Percentiles rank a stretch among this genome's conserved stretches.
Evolutionary conservation across 495 filamentous ascomycete species (phyloP).

Genomic region (Aspergillus bridgeri): DNA sequence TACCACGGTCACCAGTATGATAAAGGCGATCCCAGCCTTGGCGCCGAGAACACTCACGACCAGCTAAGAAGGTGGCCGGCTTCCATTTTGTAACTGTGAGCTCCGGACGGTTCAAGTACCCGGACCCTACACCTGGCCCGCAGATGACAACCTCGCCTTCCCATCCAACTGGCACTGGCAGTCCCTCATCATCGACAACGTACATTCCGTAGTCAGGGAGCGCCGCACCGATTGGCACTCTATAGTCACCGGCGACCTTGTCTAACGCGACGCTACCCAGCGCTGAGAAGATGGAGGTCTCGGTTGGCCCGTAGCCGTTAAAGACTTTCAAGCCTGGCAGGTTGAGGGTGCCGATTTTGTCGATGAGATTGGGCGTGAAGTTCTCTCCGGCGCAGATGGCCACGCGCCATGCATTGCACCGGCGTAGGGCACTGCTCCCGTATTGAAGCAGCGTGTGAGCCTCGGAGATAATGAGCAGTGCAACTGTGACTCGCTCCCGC

Average conservation of each 20-base stretch:
- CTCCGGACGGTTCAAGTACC: constrained; percentile 39
- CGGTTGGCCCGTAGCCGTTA: constrained; percentile 28
- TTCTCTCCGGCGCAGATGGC: constrained; percentile 10
- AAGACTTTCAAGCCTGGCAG: constrained; percentile 11
- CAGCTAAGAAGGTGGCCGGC: no score
- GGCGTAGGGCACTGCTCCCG: constrained; percentile 11
- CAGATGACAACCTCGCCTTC: constrained; percentile 37
- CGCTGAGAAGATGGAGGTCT: constrained; percentile 18
- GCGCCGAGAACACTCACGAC: no score
- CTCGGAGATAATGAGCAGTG: constrained; percentile 31
- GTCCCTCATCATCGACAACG: constrained; percentile 39
- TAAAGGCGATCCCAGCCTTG: constrained; percentile 5
- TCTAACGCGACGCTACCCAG: constrained; percentile 8
- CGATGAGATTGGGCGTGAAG: constrained; percentile 2
- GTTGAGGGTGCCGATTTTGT: constrained; percentile 15
- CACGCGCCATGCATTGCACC: constrained; percentile 6
- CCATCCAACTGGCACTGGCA: constrained; percentile 43
- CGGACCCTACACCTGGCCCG: constrained; percentile 33
- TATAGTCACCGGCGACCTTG: not conserved
- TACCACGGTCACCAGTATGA: constrained; percentile 18
- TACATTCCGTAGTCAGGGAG: constrained; percentile 39
- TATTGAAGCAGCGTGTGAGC: constrained; percentile 25
- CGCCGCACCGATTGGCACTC: constrained; percentile 19
- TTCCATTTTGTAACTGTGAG: constrained; percentile 26
- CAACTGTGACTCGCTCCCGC: constrained; percentile 24